phyloP scores from a whole-genome alignment of 129 eudicot species.

The Cynara cardunculus region DNA sequence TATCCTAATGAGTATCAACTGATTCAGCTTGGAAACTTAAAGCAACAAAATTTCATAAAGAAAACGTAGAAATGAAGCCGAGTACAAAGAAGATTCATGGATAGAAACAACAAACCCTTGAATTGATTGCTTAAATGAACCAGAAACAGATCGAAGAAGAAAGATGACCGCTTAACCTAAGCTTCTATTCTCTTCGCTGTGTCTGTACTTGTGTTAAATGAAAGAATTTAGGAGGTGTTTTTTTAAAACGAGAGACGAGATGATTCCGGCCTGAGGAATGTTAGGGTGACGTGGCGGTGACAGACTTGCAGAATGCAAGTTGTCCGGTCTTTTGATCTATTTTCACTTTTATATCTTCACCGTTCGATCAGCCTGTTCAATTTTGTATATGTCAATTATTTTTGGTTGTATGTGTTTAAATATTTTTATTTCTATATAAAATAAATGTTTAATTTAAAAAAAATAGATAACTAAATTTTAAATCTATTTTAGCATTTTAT shows the following conservation, averaged over 20 bases:
- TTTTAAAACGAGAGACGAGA: slow-evolving; percentile 26
- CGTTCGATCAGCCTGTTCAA: not conserved
- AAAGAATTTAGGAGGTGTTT: not conserved
- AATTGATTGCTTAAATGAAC: not conserved
- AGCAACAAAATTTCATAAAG: not conserved
- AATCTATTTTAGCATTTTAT: no score
- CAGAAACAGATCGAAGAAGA: not conserved
- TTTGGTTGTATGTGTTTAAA: no score
- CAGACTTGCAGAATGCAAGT: slow-evolving; percentile 23
- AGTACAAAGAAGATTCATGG: not conserved
- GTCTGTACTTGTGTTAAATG: not conserved
- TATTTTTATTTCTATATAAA: no score
- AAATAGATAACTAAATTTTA: no score
- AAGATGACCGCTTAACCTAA: no score
- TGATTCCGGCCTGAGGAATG: slow-evolving; percentile 37
- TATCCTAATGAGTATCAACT: not conserved
- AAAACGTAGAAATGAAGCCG: not conserved
- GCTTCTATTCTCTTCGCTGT: no score
- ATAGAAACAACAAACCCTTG: not conserved
- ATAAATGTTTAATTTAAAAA: no score
- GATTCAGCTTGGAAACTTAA: not conserved
- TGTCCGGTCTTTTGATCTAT: slow-evolving; percentile 1
- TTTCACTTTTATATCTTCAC: not conserved
- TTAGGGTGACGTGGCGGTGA: slow-evolving; percentile 32
- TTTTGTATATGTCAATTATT: no score